Percentiles rank a stretch among this genome's conserved stretches.
Evolutionary conservation across 1,284 basidiomycete species (phyloP).

Genomic region (Violaceomyces palustris): DNA sequence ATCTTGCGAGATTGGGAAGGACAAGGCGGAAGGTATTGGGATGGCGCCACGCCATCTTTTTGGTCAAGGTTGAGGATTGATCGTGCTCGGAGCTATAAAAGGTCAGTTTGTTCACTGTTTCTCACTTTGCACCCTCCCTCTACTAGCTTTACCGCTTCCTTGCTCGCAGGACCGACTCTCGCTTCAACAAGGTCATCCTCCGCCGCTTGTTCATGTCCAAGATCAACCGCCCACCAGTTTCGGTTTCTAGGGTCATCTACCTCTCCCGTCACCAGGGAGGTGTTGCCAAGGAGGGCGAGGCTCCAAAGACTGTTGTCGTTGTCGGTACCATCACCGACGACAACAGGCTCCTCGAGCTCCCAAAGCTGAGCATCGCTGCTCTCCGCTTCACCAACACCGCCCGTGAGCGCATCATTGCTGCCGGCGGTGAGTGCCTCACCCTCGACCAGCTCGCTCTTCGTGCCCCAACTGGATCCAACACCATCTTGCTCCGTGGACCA

Average conservation of each 20-base stretch:
- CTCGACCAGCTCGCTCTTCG: slow-evolving; percentile 94
- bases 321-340: slow-evolving; percentile 96
- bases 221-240: slow-evolving; percentile 94
- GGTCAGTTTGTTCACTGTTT: neutral
- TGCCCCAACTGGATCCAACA: slow-evolving; percentile 91
- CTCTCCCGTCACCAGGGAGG: slow-evolving; percentile 50
- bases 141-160: slow-evolving; percentile 96
- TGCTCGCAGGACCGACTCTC: slow-evolving; percentile 89
- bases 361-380: slow-evolving; percentile 89
- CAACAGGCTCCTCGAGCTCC: slow-evolving; percentile 76
- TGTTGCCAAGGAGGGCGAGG: slow-evolving; percentile 49
- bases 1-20: too few relatives aligned
- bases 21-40: too few relatives aligned
- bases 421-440: slow-evolving; percentile 90
- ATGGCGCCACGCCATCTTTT: too few relatives aligned
- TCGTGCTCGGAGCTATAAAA: too few relatives aligned
- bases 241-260: slow-evolving; percentile 55
- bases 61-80: too few relatives aligned
- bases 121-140: neutral
- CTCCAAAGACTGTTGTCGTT: slow-evolving; percentile 73
- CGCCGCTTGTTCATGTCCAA: slow-evolving; percentile 95
- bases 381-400: slow-evolving; percentile 90
- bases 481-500: slow-evolving; percentile 83
- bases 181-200: slow-evolving; percentile 97
- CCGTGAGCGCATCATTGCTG: slow-evolving; percentile 87